Evolutionary conservation across 106 monocot species (phyloP).

Genomic region (Amphibolis antarctica): DNA sequence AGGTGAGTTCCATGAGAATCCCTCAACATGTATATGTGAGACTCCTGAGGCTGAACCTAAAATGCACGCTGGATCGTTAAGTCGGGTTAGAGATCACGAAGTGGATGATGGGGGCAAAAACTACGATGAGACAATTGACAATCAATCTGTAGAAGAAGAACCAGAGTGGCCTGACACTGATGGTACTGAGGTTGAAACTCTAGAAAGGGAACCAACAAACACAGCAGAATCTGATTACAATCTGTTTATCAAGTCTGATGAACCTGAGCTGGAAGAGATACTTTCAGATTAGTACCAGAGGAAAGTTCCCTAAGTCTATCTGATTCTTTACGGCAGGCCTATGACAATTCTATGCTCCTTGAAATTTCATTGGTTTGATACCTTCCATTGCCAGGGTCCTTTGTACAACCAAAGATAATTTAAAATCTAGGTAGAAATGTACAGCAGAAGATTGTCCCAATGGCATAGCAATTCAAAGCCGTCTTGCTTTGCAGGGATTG

Average conservation of each 20-base stretch:
- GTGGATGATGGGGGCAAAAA: constrained; percentile 5
- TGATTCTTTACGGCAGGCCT: too few relatives aligned
- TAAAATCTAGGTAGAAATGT: too few relatives aligned
- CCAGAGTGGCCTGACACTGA: constrained; percentile 24
- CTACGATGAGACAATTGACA: constrained; percentile 5
- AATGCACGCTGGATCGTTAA: not conserved
- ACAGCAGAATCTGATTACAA: constrained; percentile 27
- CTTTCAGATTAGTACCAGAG: constrained; percentile 35
- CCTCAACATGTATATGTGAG: constrained; percentile 35
- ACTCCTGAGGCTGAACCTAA: not conserved
- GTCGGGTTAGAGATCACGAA: not conserved
- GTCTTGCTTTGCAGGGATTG: too few relatives aligned
- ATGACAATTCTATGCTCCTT: too few relatives aligned
- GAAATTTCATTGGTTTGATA: too few relatives aligned
- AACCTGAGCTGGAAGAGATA: constrained; percentile 52
- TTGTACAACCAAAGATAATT: too few relatives aligned
- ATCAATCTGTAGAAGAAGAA: constrained; percentile 23
- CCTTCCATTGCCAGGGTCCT: too few relatives aligned
- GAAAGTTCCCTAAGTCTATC: too few relatives aligned
- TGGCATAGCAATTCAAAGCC: too few relatives aligned
- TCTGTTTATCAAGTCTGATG: constrained; percentile 24
- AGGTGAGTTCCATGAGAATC: constrained; percentile 90
- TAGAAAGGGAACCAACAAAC: constrained; percentile 6
- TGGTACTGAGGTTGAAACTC: constrained; percentile 31
- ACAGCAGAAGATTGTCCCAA: too few relatives aligned